Conservation (phyloP, 208 protist genomes). For the Lotmaria passim region DNA sequence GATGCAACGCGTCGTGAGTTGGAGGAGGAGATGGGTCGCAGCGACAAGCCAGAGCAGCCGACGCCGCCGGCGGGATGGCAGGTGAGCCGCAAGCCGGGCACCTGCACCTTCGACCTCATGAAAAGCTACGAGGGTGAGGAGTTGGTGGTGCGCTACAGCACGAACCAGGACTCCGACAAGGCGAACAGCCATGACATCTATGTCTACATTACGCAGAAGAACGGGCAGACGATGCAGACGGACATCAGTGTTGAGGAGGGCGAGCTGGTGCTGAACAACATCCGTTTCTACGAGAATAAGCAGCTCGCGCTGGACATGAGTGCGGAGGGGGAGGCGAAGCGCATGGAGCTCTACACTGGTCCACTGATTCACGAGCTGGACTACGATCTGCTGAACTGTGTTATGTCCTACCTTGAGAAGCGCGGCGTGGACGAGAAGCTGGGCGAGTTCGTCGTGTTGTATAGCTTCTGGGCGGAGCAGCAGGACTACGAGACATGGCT, state of each 20-base stretch:
- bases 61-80: slow-evolving; percentile 75
- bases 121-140: slow-evolving; percentile 83
- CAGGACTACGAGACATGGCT: slow-evolving; percentile 92
- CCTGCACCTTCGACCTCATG: slow-evolving; percentile 67
- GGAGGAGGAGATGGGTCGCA: slow-evolving; percentile 84
- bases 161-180: slow-evolving; percentile 52
- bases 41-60: slow-evolving; percentile 74
- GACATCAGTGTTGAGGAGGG: slow-evolving; percentile 78
- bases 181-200: slow-evolving; percentile 63
- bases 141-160: slow-evolving; percentile 73
- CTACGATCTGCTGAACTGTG: slow-evolving; percentile 71
- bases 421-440: slow-evolving; percentile 84
- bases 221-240: slow-evolving; percentile 64
- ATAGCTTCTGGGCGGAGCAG: slow-evolving; percentile 91
- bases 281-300: slow-evolving; percentile 66
- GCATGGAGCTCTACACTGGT: slow-evolving; percentile 71
- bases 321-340: slow-evolving; percentile 56
- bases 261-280: slow-evolving; percentile 85
- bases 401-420: slow-evolving; percentile 83
- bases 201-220: slow-evolving; percentile 61
- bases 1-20: slow-evolving; percentile 71
- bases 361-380: slow-evolving; percentile 83
- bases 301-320: slow-evolving; percentile 65
- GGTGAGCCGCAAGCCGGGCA: slow-evolving; percentile 66
- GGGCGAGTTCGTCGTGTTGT: slow-evolving; percentile 77